Base-by-base conservation (phyloP, 2,329 filamentous ascomycete species). In the Microsporum audouinii region DNA sequence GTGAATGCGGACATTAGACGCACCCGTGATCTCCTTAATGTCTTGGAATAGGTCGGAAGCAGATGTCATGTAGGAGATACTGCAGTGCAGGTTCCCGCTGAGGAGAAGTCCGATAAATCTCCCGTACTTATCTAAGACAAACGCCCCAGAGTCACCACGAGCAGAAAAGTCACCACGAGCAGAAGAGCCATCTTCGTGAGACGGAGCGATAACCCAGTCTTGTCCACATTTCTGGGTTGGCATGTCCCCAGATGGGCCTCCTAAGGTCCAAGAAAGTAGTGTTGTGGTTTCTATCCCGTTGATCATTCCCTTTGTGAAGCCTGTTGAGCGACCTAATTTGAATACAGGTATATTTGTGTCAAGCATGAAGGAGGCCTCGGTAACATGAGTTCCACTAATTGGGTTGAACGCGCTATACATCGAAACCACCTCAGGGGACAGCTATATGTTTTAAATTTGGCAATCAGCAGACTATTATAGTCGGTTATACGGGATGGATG, bases 111-210 rank as follows among this genome's bases (percentile, higher is more conserved):
- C 58, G 8, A 60, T 14, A 38, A 36, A 41, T 12, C 51, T 34
- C 34, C 12, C 43, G 7, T 51, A 17, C 34, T n/a, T 10, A 29
- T 43, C 49, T n/a, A 60, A 60, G 17, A 60, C 58, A 34, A 60
- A 56, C 23, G 59, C 53, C 23, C 59, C 59, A 34, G 59, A 60
- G 38, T 60, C 59, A 29, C 59, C 59, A 57, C 31, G 49, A 33
- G 7, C 47, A 23, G 59, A 56, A 33, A 60, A 60, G 2, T 43
- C 34, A 17, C 31, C 27, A 7, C 45, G 10, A 29, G 12, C 58
- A 55, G 58, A 23, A 23, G 17, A 23, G 17, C 1, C 17, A 55
- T 41, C 23, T 36, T 5, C 34, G 39, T 14, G 17, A 23, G 17
- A 23, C 1, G 17, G 17, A 23, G 4, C 33, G 55, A 55, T 60